These are phyloP conservation scores for Prunus padus DNA, from an alignment of 306 rosid species.

Conservation along the genomic window DNA sequence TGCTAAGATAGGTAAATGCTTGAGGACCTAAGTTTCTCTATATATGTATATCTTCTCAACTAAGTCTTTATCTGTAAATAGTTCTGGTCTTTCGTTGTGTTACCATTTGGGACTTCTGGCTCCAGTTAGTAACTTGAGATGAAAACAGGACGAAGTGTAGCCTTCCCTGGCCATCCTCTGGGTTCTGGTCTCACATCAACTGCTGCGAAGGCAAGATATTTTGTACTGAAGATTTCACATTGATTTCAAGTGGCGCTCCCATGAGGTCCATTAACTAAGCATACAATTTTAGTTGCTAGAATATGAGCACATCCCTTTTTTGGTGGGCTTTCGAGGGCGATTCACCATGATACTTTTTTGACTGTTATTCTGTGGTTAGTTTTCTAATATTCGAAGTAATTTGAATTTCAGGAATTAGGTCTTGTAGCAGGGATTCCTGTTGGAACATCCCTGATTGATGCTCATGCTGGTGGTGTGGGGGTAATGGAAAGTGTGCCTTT, in stretches of 20 bases:
- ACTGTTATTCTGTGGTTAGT: constrained; percentile 1
- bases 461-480: constrained; percentile 99
- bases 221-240: constrained; percentile 46
- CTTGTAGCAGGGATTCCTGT: constrained; percentile 88
- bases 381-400: constrained; percentile 13
- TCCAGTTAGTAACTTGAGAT: constrained; percentile 35
- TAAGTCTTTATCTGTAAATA: not conserved
- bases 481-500: constrained; percentile 77
- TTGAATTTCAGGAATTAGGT: constrained; percentile 79
- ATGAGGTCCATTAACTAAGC: constrained; percentile 37
- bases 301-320: constrained; percentile 9
- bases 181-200: constrained; percentile 89
- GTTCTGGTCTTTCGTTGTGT: not conserved
- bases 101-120: constrained; percentile 28
- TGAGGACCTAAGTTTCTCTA: not conserved
- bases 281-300: constrained; percentile 32
- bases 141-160: constrained; percentile 93
- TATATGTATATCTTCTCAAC: not conserved
- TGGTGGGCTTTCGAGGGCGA: constrained; percentile 34
- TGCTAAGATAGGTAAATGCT: constrained; percentile 80
- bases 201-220: constrained; percentile 87
- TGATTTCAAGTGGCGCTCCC: constrained; percentile 48
- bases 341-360: constrained; percentile 26
- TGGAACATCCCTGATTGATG: constrained; percentile 91
- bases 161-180: constrained; percentile 95